Evolutionary conservation across 352 stramenopile species (phyloP).

Genomic region (Aphanomyces cochlioides): DNA sequence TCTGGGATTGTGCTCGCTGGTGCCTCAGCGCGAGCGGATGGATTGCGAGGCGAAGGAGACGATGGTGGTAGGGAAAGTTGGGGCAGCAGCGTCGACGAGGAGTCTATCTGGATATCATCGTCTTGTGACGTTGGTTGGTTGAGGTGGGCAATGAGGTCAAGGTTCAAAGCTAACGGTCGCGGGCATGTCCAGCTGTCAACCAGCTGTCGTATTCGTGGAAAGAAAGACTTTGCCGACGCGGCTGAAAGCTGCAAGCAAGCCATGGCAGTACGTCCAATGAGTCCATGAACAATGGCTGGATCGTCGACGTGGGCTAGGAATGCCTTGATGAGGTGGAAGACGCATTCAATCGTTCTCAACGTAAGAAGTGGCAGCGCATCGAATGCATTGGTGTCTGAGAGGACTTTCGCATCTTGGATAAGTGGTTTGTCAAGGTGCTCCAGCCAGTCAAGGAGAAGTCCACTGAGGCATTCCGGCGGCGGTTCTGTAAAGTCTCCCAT

Average conservation of each 20-base stretch:
- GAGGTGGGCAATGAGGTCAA: no score
- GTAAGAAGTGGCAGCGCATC: constrained; percentile 54
- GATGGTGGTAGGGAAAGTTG: no score
- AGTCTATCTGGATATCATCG: no score
- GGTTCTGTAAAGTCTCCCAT: constrained; percentile 40
- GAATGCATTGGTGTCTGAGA: constrained; percentile 38
- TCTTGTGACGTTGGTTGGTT: no score
- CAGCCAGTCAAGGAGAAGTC: constrained; percentile 76
- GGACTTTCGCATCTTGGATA: constrained; percentile 32
- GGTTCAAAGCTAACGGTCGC: no score
- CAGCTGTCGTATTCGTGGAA: background rate
- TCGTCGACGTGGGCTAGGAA: constrained; percentile 40
- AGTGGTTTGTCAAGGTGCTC: constrained; percentile 66
- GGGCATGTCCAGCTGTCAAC: no score
- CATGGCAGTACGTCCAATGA: constrained; percentile 7
- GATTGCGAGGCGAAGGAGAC: no score
- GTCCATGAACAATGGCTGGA: background rate
- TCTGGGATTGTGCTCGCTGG: no score
- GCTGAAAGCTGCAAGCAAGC: background rate
- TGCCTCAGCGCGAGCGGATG: no score
- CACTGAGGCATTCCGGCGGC: constrained; percentile 51
- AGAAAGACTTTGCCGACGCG: background rate
- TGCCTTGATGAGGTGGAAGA: constrained; percentile 47
- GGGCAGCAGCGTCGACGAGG: no score
- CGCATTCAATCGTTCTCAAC: constrained; percentile 58